These are phyloP conservation scores for Aspergillus pseudonomiae DNA, from an alignment of 2,329 filamentous ascomycete genomes.

Conservation along the genomic window DNA sequence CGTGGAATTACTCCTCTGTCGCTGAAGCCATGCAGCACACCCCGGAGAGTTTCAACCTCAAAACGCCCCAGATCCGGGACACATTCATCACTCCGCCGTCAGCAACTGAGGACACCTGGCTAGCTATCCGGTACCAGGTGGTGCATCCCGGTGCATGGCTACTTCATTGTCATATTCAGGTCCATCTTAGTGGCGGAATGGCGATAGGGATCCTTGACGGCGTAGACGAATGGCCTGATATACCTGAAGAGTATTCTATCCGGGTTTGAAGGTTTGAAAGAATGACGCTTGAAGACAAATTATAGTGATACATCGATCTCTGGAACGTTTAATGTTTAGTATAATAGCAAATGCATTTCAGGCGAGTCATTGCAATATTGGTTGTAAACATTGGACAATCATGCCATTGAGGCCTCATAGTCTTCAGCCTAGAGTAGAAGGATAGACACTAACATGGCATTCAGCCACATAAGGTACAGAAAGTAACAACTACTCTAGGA, in stretches of 20 bases:
- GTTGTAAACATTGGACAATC: background rate
- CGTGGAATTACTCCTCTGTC: conserved; percentile 57
- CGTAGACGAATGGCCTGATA: conserved; percentile 37
- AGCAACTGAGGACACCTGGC: conserved; percentile 44
- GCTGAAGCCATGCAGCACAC: conserved; percentile 53
- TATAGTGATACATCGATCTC: background rate
- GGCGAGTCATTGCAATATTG: rapidly evolving
- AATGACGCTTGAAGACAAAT: background rate
- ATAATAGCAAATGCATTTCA: background rate
- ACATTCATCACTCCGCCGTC: conserved; percentile 46
- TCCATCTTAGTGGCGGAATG: conserved; percentile 60
- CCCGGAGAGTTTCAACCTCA: conserved; percentile 60
- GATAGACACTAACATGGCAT: no score
- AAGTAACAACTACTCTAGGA: no score
- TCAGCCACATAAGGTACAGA: no score
- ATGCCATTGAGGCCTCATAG: no score
- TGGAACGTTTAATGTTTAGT: background rate
- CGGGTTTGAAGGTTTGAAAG: background rate
- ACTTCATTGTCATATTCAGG: conserved; percentile 60
- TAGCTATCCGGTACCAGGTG: conserved; percentile 57
- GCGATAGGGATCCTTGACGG: conserved; percentile 53
- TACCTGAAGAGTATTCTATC: conserved; percentile 29
- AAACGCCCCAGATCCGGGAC: conserved; percentile 59
- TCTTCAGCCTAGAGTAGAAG: no score
- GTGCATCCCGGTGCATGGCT: conserved; percentile 58